These are phyloP conservation scores for Chamaenerion angustifolium DNA, from an alignment of 345 rosid genomes.

Conservation along the genomic window DNA sequence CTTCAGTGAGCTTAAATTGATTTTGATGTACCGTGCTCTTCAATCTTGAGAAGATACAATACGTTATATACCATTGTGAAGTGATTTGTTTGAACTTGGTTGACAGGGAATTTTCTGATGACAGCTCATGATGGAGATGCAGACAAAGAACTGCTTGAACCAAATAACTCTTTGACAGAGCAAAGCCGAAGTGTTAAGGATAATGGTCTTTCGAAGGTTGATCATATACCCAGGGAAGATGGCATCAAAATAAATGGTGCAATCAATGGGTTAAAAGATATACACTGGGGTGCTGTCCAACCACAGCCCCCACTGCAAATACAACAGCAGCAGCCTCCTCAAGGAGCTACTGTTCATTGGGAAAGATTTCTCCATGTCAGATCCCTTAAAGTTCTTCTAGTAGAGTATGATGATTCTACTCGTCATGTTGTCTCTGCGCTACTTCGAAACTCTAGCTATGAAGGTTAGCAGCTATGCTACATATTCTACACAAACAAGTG, in stretches of 20 bases:
- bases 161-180: slow-evolving; percentile 17
- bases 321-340: slow-evolving; percentile 33
- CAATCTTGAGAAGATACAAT: slow-evolving; percentile 16
- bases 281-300: neutral
- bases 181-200: neutral
- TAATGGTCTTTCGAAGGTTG: neutral
- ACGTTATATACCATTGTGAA: slow-evolving; percentile 12
- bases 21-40: slow-evolving; percentile 10
- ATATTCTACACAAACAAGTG: neutral
- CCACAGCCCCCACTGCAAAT: slow-evolving; percentile 14
- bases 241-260: slow-evolving; percentile 1
- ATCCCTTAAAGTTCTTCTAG: slow-evolving; percentile 69
- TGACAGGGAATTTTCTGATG: slow-evolving; percentile 39
- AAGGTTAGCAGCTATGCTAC: slow-evolving; percentile 28
- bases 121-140: slow-evolving; percentile 21
- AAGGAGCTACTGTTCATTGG: slow-evolving; percentile 33
- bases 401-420: slow-evolving; percentile 67
- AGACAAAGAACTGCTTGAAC: slow-evolving; percentile 19
- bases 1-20: slow-evolving; percentile 16
- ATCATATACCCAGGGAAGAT: neutral
- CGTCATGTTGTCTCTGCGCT: slow-evolving; percentile 63
- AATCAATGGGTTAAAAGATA: slow-evolving; percentile 3
- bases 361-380: slow-evolving; percentile 66
- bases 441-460: slow-evolving; percentile 70
- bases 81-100: slow-evolving; percentile 21